phyloP scores from a whole-genome alignment of 352 stramenopile genomes.

The Globisporangium echinulatum region DNA sequence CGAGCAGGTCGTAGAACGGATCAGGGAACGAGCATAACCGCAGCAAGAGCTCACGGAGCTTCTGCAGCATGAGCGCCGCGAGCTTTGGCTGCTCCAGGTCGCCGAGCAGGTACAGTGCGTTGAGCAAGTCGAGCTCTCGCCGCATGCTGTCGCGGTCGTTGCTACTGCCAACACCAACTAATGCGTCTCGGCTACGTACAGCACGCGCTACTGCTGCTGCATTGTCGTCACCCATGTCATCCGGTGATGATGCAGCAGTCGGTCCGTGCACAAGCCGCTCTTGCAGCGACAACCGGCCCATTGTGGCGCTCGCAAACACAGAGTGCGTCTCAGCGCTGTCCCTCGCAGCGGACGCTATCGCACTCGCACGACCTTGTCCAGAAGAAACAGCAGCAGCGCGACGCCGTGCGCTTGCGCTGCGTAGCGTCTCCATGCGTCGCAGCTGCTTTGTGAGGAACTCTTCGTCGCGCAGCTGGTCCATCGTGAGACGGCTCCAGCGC shows the following conservation, averaged over 20 bases:
- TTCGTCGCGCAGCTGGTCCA: constrained; percentile 57
- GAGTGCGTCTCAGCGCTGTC: background rate
- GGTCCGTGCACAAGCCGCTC: constrained; percentile 11
- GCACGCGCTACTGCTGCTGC: background rate
- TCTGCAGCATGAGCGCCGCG: constrained; percentile 31
- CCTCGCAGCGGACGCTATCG: background rate
- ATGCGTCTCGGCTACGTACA: too few relatives aligned
- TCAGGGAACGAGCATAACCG: constrained; percentile 38
- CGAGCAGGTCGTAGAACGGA: constrained; percentile 48
- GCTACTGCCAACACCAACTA: background rate
- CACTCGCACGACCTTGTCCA: too few relatives aligned
- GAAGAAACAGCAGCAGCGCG: constrained; percentile 4
- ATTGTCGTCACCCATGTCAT: constrained; percentile 16
- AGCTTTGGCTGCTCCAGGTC: constrained; percentile 36
- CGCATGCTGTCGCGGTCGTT: background rate
- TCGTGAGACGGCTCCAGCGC: constrained; percentile 56
- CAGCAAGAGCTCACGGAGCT: constrained; percentile 41
- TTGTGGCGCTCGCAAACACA: constrained; percentile 14
- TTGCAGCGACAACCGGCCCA: constrained; percentile 8
- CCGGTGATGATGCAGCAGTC: constrained; percentile 14
- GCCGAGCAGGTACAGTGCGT: constrained; percentile 47
- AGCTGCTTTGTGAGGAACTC: constrained; percentile 67
- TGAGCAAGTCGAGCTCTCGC: constrained; percentile 31
- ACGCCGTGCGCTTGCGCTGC: constrained; percentile 17
- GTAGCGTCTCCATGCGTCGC: constrained; percentile 43